phyloP scores from a whole-genome alignment of 2,329 filamentous ascomycete genomes.

The Aspergillus niger region DNA sequence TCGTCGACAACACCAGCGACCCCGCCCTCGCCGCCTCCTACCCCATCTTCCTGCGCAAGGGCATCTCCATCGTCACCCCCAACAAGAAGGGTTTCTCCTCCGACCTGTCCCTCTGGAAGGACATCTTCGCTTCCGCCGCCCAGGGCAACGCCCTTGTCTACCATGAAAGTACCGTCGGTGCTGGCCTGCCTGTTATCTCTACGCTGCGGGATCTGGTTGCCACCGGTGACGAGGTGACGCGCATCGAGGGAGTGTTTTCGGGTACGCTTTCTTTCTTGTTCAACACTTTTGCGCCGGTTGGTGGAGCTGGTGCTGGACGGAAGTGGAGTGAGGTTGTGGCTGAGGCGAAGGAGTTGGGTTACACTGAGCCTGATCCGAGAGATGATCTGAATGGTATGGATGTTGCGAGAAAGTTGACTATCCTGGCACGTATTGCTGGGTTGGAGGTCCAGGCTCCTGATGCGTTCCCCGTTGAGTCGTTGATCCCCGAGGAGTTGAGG shows the following conservation, averaged over 20 bases:
- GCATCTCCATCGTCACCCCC: constrained; percentile 89
- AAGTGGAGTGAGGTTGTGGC: constrained; percentile 89
- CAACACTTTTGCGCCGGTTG: constrained; percentile 89
- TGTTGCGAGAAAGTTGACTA: constrained; percentile 94
- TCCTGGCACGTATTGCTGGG: constrained; percentile 82
- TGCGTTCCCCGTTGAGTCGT: constrained; percentile 87
- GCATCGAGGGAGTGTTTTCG: constrained; percentile 95
- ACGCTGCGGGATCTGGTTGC: constrained; percentile 92
- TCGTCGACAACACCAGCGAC: constrained; percentile 96
- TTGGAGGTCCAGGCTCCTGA: constrained; percentile 80
- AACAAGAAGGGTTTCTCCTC: constrained; percentile 98
- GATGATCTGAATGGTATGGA: constrained; percentile 87
- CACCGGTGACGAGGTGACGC: constrained; percentile 87
- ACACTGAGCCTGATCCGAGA: constrained; percentile 84
- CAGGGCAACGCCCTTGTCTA: constrained; percentile 72
- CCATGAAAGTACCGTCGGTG: constrained; percentile 93
- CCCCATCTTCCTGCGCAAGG: constrained; percentile 74
- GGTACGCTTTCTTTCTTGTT: constrained; percentile 98
- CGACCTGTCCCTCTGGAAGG: constrained; percentile 76
- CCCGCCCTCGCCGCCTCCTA: constrained; percentile 82
- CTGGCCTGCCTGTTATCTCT: constrained; percentile 88
- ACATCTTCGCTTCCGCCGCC: constrained; percentile 76
- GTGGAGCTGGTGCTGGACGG: constrained; percentile 59
- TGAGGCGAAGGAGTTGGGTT: constrained; percentile 89
- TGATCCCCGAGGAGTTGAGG: constrained; percentile 88